These are phyloP conservation scores for Ophiostoma quercus DNA, from an alignment of 2,329 filamentous ascomycete genomes.

Conservation along the genomic window DNA sequence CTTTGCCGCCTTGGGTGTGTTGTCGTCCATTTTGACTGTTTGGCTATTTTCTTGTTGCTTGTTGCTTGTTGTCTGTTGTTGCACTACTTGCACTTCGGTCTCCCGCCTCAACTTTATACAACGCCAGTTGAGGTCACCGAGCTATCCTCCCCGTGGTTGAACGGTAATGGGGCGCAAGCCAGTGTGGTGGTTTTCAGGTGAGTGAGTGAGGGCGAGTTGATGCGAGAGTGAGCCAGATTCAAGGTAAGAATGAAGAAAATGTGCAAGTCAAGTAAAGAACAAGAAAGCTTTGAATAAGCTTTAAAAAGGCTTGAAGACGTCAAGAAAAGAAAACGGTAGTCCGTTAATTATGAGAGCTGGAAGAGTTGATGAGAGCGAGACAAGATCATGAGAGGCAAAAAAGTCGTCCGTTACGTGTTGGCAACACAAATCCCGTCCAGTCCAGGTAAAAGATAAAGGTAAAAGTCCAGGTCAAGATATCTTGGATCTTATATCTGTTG, in stretches of 20 bases:
- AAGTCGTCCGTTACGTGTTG: constrained; percentile 2
- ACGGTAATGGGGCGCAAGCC: not conserved
- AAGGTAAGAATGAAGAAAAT: not conserved
- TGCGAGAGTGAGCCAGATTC: not conserved
- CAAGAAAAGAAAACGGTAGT: not conserved
- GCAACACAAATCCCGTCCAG: constrained; percentile 4
- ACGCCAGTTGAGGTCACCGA: constrained; percentile 12
- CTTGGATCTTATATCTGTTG: not conserved
- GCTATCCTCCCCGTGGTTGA: constrained; percentile 5
- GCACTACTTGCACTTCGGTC: constrained; percentile 3
- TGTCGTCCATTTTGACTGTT: constrained; percentile 22
- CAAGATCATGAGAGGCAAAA: constrained; percentile 9
- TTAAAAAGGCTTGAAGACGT: no score
- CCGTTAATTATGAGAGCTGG: not conserved
- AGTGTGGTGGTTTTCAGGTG: not conserved
- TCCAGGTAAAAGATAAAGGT: not conserved
- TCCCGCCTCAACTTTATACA: constrained; percentile 9
- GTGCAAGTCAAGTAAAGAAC: not conserved
- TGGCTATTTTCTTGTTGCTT: not conserved
- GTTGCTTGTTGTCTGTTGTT: not conserved
- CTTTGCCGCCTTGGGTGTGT: constrained; percentile 56
- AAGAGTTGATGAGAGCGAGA: not conserved
- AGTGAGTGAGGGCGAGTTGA: not conserved
- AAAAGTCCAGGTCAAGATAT: not conserved
- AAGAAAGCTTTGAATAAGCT: no score